A percentile compares a stretch with the other conserved stretches of the same genome.
Evolutionary conservation across 2,329 filamentous ascomycete genomes (phyloP).

Genomic region (Microascus cirrosus): DNA sequence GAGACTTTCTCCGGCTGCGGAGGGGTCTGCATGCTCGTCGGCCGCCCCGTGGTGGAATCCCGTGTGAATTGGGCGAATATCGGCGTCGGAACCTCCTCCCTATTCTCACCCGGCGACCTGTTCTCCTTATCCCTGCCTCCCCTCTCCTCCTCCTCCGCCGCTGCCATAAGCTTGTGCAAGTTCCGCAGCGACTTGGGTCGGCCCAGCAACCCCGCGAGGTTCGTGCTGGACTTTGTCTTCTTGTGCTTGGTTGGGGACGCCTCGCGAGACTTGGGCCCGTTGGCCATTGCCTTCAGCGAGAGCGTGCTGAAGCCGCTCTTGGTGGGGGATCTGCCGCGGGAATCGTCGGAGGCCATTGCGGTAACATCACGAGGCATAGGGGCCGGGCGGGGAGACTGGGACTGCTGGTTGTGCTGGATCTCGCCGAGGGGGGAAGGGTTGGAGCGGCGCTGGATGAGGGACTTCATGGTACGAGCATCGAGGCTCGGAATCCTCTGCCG

Average conservation of each 20-base stretch:
- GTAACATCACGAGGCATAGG: conserved; percentile 8
- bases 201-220: conserved; percentile 65
- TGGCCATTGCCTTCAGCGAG: conserved; percentile 28
- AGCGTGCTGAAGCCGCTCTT: conserved; percentile 32
- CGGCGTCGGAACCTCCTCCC: conserved; percentile 39
- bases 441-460: conserved; percentile 1
- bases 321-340: conserved; percentile 24
- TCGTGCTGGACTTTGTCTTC: conserved; percentile 75
- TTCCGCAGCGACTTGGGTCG: conserved; percentile 65
- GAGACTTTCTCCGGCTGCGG: conserved; percentile 12
- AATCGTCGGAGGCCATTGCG: conserved; percentile 20
- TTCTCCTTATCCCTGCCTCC: conserved; percentile 71
- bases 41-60: conserved; percentile 11
- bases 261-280: conserved; percentile 27
- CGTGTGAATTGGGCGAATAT: conserved; percentile 66
- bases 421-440: conserved; percentile 34
- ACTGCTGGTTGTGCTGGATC: conserved; percentile 40
- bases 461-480: conserved; percentile 4
- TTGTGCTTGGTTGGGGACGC: conserved; percentile 51
- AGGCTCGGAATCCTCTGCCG: neutral
- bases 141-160: conserved; percentile 11
- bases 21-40: conserved; percentile 14
- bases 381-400: conserved; percentile 11
- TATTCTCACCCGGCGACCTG: conserved; percentile 39
- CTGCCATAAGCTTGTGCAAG: conserved; percentile 35